A percentile compares a stretch with the other conserved stretches of the same genome.
Evolutionary conservation across 164 flowering plant genomes (phyloP).

Genomic region (Magnolia sinica): DNA sequence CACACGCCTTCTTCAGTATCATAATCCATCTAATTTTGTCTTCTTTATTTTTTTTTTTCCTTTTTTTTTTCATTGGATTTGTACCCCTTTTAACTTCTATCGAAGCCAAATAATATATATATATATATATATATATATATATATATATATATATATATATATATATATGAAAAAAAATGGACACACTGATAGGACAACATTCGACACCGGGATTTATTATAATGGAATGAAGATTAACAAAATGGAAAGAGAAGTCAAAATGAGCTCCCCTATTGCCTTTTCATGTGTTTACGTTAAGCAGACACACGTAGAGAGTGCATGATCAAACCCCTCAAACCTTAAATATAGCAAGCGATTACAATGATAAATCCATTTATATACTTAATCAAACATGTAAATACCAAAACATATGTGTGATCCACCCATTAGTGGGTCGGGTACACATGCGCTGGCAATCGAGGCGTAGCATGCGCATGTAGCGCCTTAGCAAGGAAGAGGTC

Average conservation of each 20-base stretch:
- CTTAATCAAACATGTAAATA: background rate
- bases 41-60: too few species aligned
- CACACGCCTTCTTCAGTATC: too few species aligned
- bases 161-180: too few species aligned
- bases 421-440: background rate
- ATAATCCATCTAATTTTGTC: too few species aligned
- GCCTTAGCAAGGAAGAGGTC: slow-evolving; percentile 8
- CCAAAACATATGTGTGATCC: background rate
- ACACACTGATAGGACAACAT: too few species aligned
- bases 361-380: background rate
- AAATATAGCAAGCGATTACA: background rate
- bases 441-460: background rate
- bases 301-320: background rate
- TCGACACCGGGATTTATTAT: too few species aligned
- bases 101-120: too few species aligned
- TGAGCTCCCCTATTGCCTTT: background rate
- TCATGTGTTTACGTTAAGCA: background rate
- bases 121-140: too few species aligned
- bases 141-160: too few species aligned
- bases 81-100: too few species aligned
- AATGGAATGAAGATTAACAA: background rate
- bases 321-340: background rate
- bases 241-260: background rate
- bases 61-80: too few species aligned
- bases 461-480: background rate